These are phyloP conservation scores for Sphaerostilbella broomeana DNA, from an alignment of 2,329 filamentous ascomycete genomes.

Conservation along the genomic window DNA sequence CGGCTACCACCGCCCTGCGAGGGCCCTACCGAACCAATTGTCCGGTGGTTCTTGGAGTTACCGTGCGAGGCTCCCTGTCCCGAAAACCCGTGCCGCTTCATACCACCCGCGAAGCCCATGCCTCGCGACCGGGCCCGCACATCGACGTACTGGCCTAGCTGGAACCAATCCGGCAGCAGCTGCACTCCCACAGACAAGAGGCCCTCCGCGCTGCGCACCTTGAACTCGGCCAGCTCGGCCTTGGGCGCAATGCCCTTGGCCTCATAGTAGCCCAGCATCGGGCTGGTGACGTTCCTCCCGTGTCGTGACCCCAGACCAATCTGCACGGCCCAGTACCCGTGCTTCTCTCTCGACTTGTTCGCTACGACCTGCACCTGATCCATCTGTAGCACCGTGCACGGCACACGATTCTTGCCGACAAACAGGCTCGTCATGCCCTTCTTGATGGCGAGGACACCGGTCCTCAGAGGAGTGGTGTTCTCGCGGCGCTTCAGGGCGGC, in stretches of 20 bases:
- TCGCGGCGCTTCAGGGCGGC: conserved; percentile 54
- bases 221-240: conserved; percentile 77
- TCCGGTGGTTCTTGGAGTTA: conserved; percentile 89
- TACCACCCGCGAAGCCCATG: conserved; percentile 92
- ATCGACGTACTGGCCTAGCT: conserved; percentile 85
- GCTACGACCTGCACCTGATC: conserved; percentile 86
- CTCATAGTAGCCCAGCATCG: conserved; percentile 83
- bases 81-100: conserved; percentile 89
- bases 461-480: conserved; percentile 57
- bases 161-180: conserved; percentile 85
- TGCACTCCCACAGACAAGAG: conserved; percentile 68
- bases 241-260: conserved; percentile 77
- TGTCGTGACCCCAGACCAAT: conserved; percentile 72
- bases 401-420: conserved; percentile 67
- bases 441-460: conserved; percentile 80
- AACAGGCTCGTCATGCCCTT: conserved; percentile 94
- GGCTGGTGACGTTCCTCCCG: conserved; percentile 69
- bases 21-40: conserved; percentile 82
- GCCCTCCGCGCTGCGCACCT: conserved; percentile 66
- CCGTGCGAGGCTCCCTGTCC: conserved; percentile 92
- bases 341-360: conserved; percentile 70
- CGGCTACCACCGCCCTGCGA: conserved; percentile 88
- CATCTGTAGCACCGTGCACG: conserved; percentile 89
- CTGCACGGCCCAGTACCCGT: conserved; percentile 95
- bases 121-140: conserved; percentile 71